phyloP scores from a whole-genome alignment of 73 alveolate genomes.

The Paramecium sonneborni region DNA sequence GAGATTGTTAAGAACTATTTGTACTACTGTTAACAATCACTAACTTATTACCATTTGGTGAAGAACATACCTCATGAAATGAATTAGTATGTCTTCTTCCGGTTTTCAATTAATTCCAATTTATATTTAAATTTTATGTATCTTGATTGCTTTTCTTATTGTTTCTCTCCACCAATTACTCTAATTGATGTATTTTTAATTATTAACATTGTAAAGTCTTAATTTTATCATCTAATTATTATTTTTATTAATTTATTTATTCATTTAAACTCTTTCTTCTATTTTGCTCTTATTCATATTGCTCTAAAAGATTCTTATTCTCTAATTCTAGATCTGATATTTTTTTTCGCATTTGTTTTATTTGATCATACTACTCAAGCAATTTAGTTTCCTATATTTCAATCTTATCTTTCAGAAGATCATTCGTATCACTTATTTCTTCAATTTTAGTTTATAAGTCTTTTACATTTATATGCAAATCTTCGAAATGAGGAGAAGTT shows the following conservation, averaged over 20 bases:
- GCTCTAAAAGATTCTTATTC: not conserved
- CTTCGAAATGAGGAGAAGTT: constrained; percentile 44
- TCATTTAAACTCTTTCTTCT: not conserved
- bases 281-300: not conserved
- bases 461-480: not conserved
- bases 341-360: not conserved
- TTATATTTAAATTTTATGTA: not conserved
- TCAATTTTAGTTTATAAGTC: not conserved
- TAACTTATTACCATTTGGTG: not conserved
- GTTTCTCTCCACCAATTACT: not conserved
- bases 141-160: not conserved
- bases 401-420: not conserved
- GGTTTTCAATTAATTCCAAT: not conserved
- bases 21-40: not conserved
- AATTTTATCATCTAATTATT: not conserved
- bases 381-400: not conserved
- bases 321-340: not conserved
- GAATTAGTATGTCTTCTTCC: not conserved
- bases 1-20: constrained; percentile 16
- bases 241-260: not conserved
- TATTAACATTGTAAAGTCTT: not conserved
- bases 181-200: not conserved
- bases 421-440: not conserved
- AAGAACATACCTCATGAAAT: not conserved
- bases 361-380: not conserved